Evolutionary conservation across 768 basidiomycete genomes (phyloP), one percentile per base, ranked within the genome.

Genomic region (Lentinula sp.): DNA sequence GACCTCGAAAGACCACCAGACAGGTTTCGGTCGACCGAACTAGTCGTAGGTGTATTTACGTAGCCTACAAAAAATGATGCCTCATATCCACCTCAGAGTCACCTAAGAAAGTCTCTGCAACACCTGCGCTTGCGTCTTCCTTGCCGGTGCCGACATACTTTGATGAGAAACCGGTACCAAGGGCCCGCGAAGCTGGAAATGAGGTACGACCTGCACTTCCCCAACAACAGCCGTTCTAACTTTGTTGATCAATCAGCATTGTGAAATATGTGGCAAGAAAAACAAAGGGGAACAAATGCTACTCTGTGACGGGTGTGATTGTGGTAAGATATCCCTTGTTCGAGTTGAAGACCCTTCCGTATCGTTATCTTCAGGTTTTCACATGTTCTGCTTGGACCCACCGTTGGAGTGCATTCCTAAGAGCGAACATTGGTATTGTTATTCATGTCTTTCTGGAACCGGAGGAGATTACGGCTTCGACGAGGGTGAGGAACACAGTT

Each of bases 391-490:
- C 71, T 87, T 99, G 61, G 90, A 94, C 69, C 97, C 97, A 11
- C 95, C 95, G 18, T 76, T 98, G 57, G 75, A 80, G 8, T 76
- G 80, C 2, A 91, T 99, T 59, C 97, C 97, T 1, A 91, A 89
- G 69, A 50, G 48, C 35, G 93, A 95, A 43, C 88, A 96, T 65
- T 99, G 96, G 96, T 98, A 86, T 70, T 99, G 97, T 72, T 90
- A 89, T 66, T 86, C 87, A 3, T 99, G 97, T 70, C 78, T 99
- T 21, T 82, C 94, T 43, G 89, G 87, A 42, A 95, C 93, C 0
- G 95, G 96, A 10, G 91, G 91, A 56, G 97, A 98, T 74, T 99
- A 92, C 67, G 97, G 97, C 34, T 99, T 98, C 68, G 97, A 98
- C 67, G 95, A 98, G 69, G 97, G 97, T 43, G 89, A 98, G 73